These are phyloP conservation scores for Aureobasidium vineae DNA, from an alignment of 2,329 filamentous ascomycete species.

Conservation along the genomic window DNA sequence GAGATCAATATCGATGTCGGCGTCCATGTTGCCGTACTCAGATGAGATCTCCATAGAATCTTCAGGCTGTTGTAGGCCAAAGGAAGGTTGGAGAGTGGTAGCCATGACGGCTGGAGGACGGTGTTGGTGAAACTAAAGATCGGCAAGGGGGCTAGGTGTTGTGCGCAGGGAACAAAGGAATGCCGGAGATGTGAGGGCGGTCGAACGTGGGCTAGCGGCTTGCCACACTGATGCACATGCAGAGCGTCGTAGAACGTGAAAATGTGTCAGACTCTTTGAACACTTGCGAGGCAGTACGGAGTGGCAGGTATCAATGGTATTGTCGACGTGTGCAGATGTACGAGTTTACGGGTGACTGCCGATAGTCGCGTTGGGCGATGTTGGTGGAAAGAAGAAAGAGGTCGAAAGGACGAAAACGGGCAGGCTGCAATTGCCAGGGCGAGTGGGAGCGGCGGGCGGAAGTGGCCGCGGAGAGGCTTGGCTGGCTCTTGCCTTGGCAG, in stretches of 20 bases:
- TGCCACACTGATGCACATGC: constrained; percentile 10
- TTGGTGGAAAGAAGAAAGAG: constrained; percentile 3
- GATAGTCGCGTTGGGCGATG: background rate
- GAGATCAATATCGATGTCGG: constrained; percentile 60
- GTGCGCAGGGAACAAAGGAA: constrained; percentile 20
- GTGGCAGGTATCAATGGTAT: background rate
- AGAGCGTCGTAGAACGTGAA: background rate
- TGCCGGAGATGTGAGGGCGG: background rate
- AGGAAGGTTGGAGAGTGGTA: constrained; percentile 27
- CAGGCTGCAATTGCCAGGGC: background rate
- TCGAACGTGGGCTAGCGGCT: constrained; percentile 18
- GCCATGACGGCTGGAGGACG: constrained; percentile 25
- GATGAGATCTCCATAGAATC: constrained; percentile 59
- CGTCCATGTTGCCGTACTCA: constrained; percentile 46
- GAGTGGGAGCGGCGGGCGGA: background rate
- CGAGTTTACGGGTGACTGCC: background rate
- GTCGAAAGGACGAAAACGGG: background rate
- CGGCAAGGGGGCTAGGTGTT: constrained; percentile 10
- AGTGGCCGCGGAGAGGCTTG: background rate
- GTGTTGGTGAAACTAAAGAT: background rate
- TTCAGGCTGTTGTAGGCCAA: constrained; percentile 39
- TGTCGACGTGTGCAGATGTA: background rate
- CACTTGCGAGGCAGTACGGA: background rate
- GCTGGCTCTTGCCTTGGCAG: background rate
- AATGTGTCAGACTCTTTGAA: background rate